Conservation (phyloP, 768 basidiomycete genomes). For the Agaricus sinodeliciosus region DNA sequence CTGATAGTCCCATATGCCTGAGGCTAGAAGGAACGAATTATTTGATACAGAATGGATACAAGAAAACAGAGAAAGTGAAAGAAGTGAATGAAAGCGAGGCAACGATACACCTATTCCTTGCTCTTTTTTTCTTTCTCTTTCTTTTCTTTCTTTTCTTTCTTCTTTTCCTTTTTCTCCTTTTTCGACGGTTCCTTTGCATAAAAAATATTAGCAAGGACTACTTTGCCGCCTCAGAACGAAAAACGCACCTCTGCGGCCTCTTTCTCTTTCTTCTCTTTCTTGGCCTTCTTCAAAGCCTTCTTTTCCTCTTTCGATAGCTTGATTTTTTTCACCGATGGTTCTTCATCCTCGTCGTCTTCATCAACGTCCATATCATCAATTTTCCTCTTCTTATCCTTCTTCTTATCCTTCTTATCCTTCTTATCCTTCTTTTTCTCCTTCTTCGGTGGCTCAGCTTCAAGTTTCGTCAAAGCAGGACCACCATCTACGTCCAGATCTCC, state of each 20-base stretch:
- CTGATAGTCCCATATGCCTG: background rate
- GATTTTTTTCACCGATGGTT: constrained; percentile 56
- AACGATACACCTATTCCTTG: constrained; percentile 20
- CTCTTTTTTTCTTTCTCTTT: constrained; percentile 35
- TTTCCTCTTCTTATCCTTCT: constrained; percentile 55
- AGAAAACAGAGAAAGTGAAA: constrained; percentile 12
- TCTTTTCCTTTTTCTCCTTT: constrained; percentile 46
- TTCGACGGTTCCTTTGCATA: constrained; percentile 25
- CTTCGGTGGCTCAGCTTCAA: constrained; percentile 48
- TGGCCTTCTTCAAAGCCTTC: constrained; percentile 75
- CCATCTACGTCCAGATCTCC: constrained; percentile 22
- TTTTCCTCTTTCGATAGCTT: constrained; percentile 83
- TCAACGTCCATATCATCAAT: constrained; percentile 63
- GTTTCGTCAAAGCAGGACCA: constrained; percentile 47
- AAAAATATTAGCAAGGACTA: background rate
- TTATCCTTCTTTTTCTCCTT: constrained; percentile 58
- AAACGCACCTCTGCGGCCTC: constrained; percentile 28
- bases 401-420: constrained; percentile 60
- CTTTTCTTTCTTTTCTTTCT: constrained; percentile 56
- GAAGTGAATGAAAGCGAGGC: constrained; percentile 12
- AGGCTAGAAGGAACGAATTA: background rate
- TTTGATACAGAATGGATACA: constrained; percentile 4
- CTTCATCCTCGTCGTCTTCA: constrained; percentile 39
- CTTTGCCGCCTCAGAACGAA: background rate
- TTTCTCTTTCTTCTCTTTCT: constrained; percentile 56